phyloP scores from a whole-genome alignment of 805 yeast species.

The Aciculoconidium aculeatum region DNA sequence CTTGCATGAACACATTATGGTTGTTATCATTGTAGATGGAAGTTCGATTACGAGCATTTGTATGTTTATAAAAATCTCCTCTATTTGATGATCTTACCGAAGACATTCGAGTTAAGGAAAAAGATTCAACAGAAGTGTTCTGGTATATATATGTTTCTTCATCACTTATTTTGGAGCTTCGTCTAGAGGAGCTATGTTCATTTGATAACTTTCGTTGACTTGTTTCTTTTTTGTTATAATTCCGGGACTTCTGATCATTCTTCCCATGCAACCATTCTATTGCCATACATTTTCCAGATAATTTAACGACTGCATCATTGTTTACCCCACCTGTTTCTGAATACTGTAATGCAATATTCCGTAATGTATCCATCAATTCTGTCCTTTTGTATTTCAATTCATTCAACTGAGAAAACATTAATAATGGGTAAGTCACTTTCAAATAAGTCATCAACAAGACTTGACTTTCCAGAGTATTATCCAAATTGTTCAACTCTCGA shows the following conservation, averaged over 20 bases:
- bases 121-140: no score
- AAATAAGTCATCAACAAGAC: slow-evolving; percentile 43
- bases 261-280: slow-evolving; percentile 34
- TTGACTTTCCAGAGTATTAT: slow-evolving; percentile 58
- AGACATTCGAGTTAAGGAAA: slow-evolving; percentile 25
- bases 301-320: slow-evolving; percentile 20
- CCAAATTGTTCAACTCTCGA: slow-evolving; percentile 69
- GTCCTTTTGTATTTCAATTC: slow-evolving; percentile 50
- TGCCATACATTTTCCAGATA: slow-evolving; percentile 29
- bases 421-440: slow-evolving; percentile 66
- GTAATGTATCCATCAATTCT: slow-evolving; percentile 47
- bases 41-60: slow-evolving; percentile 22
- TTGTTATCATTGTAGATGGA: slow-evolving; percentile 18
- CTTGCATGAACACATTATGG: slow-evolving; percentile 20
- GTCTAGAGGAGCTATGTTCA: not conserved
- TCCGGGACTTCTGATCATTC: not conserved
- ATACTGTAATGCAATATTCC: slow-evolving; percentile 32
- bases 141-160: no score
- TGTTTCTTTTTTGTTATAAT: slow-evolving; percentile 2
- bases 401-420: slow-evolving; percentile 56
- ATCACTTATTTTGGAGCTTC: slow-evolving; percentile 1
- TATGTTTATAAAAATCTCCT: slow-evolving; percentile 31
- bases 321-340: slow-evolving; percentile 6
- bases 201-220: not conserved
- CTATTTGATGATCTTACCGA: slow-evolving; percentile 30